A percentile compares a stretch with the other conserved stretches of the same genome.
Evolutionary conservation across 2,329 filamentous ascomycete genomes (phyloP).

Genomic region (Aspergillus oerlinghausenensis): DNA sequence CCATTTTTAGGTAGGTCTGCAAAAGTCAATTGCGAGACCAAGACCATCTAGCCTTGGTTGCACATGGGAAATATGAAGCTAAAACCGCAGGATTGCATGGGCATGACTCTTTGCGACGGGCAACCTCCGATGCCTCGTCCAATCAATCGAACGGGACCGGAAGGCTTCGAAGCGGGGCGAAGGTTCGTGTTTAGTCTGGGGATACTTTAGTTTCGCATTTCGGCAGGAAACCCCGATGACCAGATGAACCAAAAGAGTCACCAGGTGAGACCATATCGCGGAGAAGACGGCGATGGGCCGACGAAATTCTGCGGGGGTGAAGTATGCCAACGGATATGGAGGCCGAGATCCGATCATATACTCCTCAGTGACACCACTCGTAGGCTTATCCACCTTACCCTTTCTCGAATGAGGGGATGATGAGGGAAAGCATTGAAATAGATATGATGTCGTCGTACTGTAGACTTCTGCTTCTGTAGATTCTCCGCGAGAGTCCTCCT

Average conservation of each 20-base stretch:
- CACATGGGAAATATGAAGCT: not conserved
- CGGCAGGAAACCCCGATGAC: conserved; percentile 14
- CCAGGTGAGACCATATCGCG: not conserved
- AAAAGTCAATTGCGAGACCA: not conserved
- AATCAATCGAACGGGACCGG: conserved; percentile 9
- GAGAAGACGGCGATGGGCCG: not conserved
- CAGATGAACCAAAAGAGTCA: not conserved
- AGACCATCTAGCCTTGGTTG: not conserved
- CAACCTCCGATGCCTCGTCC: conserved; percentile 15
- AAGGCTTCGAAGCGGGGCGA: conserved; percentile 3
- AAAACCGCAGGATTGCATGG: not conserved
- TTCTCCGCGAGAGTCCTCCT: not conserved
- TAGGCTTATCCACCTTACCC: not conserved
- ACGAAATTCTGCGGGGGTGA: not conserved
- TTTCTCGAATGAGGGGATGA: not conserved
- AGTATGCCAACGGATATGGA: conserved; percentile 21
- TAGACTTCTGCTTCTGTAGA: not conserved
- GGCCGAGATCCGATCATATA: conserved; percentile 26
- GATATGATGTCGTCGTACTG: not conserved
- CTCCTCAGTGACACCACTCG: conserved; percentile 1
- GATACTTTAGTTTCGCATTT: conserved; percentile 16
- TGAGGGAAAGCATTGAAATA: conserved; percentile 18
- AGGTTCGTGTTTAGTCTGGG: conserved; percentile 5
- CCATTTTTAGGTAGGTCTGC: not conserved
- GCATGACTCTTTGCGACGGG: conserved; percentile 8